Base-by-base conservation (phyloP, 345 rosid species). In the Raphanus sativus region DNA sequence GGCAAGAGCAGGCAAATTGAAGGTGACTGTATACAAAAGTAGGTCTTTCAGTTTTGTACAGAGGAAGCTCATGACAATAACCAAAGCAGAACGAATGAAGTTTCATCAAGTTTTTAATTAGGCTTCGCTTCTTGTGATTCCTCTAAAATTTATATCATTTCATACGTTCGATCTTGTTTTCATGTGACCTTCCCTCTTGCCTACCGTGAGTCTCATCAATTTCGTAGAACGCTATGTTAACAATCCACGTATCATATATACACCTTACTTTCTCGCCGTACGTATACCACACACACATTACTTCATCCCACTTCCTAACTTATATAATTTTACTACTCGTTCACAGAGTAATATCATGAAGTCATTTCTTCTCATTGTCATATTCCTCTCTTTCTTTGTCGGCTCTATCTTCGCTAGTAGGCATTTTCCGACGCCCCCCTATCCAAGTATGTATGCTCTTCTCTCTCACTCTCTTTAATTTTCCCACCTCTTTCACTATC, bases 121-220 rank as follows among this genome's bases (percentile, higher is more conserved):
- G 65, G 61, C 74, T 68, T 73, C 65, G 11, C 65, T 72, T 45
- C 76, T 72, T 72, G 68, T 61, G 76, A 72, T 58, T 65, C 66
- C 13, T 62, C 50, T 21, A 67, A 50, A 68, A 73, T 61, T 73
- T 73, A 67, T 67, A 67, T 28, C 74, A 67, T 73, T 61, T 67
- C 72, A 79, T 79, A 73, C 59, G 60, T 62, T 67, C 30, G 66
- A 60, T 48, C 65, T 36, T 73, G 74, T 69, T 86, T 88, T 83
- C 96, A 83, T 91, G 97, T 88, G 97, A 90, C 80, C 77, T 70
- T 79, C 76, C 76, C 81, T 67, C 78, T 79, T 70, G 7, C 74
- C 69, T 80, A 84, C 83, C 92, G 97, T 93, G 97, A 93, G 80
- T 78, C 81, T 93, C 85, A 90, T 90, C 97, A 90, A 88, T 91